Base-by-base conservation (phyloP, 2,329 filamentous ascomycete genomes). In the Berkeleyomyces rouxiae region DNA sequence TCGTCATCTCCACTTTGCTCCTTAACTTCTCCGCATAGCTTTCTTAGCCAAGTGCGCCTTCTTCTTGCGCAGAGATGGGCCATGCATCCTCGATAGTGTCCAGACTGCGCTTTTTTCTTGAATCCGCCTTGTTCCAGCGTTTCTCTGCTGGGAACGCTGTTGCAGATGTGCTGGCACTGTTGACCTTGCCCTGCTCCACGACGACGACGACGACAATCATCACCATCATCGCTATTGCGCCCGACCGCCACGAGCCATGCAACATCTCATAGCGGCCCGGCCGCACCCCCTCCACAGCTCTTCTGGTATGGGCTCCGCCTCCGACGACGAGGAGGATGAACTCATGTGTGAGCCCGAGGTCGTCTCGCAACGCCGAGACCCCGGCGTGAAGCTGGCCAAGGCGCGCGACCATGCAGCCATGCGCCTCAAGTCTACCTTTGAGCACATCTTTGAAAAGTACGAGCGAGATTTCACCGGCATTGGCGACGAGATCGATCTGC, bases 361-460 rank as follows among this genome's bases (percentile, higher is more conserved):
- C 64, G 73, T 79, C 63, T 73, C 75, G 55, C 71, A 74, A 33
- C 73, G 74, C 51, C 76, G 78, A 40, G 78, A 84, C 64, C 77
- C 80, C 13, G 76, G 79, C 60, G 77, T 79, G 65, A 78, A 83
- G 62, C 74, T 90, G 13, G 77, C 83, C 55, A 76, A 80, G 65
- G 83, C 81, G 58, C 81, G 87, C 66, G 79, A 82, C 59, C 78
- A 79, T 62, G 87, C 90, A 63, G 84, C 88, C 66, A 76, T 79
- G 66, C 84, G 83, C 64, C 80, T 96, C 47, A 92, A 93, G 71
- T 85, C 83, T n/a, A 84, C 84, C 4, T 93, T 95, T 71, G 90
- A 96, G 70, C 77, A 82, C 63, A 95, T 97, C 62, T 96, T 96
- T 70, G 82, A 86, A 65, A 96, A 95, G 72, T 96, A 95, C 71